phyloP scores from a whole-genome alignment of 331 rosid genomes.

The Quercus phellos region DNA sequence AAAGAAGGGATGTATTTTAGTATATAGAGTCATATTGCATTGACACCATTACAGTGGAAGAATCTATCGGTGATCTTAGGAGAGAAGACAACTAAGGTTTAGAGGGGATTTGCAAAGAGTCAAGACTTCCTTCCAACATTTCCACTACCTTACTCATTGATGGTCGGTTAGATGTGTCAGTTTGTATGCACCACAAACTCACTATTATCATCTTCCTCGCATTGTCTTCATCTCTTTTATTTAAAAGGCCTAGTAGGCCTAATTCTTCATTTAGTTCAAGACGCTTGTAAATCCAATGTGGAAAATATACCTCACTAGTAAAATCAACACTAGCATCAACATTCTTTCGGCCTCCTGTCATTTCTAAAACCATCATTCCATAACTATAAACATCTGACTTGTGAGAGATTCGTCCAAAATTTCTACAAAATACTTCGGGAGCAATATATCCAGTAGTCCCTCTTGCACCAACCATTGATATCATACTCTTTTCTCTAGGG shows the following conservation, averaged over 20 bases:
- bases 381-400: conserved; percentile 49
- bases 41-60: no score
- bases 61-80: no score
- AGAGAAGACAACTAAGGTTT: not conserved
- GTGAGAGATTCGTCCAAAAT: conserved; percentile 40
- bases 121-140: no score
- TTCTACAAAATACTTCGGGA: conserved; percentile 34
- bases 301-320: conserved; percentile 44
- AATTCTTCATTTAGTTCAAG: conserved; percentile 28
- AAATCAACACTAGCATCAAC: conserved; percentile 1
- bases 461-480: no score
- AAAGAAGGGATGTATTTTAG: no score
- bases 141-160: no score
- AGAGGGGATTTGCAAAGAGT: no score
- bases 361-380: conserved; percentile 46
- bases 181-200: no score
- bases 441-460: no score
- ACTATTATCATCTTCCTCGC: not conserved
- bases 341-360: conserved; percentile 41
- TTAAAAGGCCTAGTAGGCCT: conserved; percentile 1
- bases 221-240: conserved; percentile 19
- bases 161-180: no score
- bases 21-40: no score
- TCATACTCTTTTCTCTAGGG: not conserved
- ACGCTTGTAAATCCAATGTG: conserved; percentile 40